Base-by-base conservation (phyloP, 306 rosid genomes). In the Calophaca sinica region DNA sequence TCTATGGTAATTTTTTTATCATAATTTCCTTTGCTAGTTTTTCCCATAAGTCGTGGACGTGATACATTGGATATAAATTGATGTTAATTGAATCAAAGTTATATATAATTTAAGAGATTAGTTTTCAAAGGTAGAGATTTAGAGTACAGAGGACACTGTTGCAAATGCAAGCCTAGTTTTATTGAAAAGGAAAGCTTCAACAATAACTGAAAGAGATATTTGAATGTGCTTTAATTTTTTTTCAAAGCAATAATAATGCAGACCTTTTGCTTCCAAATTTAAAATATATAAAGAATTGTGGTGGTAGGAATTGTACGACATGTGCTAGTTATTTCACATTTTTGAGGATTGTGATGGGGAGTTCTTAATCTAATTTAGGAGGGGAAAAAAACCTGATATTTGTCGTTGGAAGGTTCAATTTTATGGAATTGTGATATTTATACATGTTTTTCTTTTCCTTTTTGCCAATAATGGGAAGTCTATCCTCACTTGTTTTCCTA, bases 151-250 rank as follows among this genome's bases (percentile, higher is more conserved):
- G 38, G 66, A 42, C 46, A 20, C 13, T 48, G 52, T 57, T 76
- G 50, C 32, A 61, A 67, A 58, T 50, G 82, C 76, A 60, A 14
- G 41, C 72, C 28, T 20, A 66, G 13, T 73, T 48, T 65, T 41
- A 36, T 20, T 74, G 35, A 41, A 70, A 48, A 51, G 62, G 44
- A 69, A 48, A 32, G 36, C 7, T 50, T 73, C 28, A 73, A 80
- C 26, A 39, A 45, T 32, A 41, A 41, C n/a, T 7, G n/a, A 26
- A 60, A 68, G 36, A 32, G 54, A n/a, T n/a, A 39, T 70, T 35
- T 35, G 28, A 46, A 9, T 5, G 11, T 13, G n/a, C 32, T 70
- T 32, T 32, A 68, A 9, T n/a, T n/a, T 44, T 62, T 70, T 67
- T 60, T 31, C 0, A 53, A 62, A 45, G 38, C 33, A 46, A 54